Evolutionary conservation across 257 asterid species (phyloP).

Genomic region (Linderniella brevidens): DNA sequence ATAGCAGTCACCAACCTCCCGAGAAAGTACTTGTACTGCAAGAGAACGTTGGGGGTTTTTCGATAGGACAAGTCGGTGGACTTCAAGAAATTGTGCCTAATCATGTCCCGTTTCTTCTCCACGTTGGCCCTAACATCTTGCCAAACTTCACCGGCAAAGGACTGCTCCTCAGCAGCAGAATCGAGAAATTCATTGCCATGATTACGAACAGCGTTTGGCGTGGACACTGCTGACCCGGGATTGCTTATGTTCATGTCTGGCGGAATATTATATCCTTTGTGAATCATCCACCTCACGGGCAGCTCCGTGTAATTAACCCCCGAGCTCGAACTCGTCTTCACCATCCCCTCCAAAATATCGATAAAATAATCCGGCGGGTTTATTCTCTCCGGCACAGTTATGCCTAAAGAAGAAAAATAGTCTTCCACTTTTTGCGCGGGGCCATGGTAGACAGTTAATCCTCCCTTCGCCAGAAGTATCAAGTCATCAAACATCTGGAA

Average conservation of each 20-base stretch:
- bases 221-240: conserved; percentile 12
- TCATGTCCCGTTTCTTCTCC: conserved; percentile 25
- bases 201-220: conserved; percentile 2
- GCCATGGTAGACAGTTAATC: conserved; percentile 44
- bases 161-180: conserved; percentile 26
- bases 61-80: conserved; percentile 35
- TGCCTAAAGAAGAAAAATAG: conserved; percentile 31
- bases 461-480: conserved; percentile 48
- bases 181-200: conserved; percentile 9
- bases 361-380: conserved; percentile 52
- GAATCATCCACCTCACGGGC: conserved; percentile 47
- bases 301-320: conserved; percentile 29
- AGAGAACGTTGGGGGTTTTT: conserved; percentile 26
- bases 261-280: conserved; percentile 41
- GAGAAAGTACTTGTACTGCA: conserved; percentile 36
- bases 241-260: conserved; percentile 23
- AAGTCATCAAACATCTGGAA: conserved; percentile 38
- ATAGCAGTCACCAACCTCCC: conserved; percentile 21
- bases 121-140: conserved; percentile 40
- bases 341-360: conserved; percentile 51
- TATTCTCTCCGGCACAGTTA: conserved; percentile 34
- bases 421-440: conserved; percentile 33
- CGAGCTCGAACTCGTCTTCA: conserved; percentile 30
- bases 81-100: conserved; percentile 29
- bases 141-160: conserved; percentile 47